Evolutionary conservation across 108 stramenopile species (phyloP).

Genomic region (Fragilariopsis cylindrus): DNA sequence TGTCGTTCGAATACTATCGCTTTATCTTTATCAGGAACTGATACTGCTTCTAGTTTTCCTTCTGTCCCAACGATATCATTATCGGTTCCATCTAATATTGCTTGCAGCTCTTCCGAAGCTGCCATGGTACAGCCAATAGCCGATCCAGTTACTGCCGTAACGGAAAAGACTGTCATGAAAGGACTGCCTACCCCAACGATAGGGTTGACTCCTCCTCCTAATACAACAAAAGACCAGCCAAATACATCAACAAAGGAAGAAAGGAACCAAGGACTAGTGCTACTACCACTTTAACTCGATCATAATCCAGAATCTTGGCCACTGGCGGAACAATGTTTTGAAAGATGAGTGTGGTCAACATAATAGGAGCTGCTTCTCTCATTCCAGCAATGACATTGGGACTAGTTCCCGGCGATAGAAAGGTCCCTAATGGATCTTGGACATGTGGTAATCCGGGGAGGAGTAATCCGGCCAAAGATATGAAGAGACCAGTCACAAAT

Average conservation of each 20-base stretch:
- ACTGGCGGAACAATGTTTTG: slow-evolving; percentile 80
- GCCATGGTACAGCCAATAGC: slow-evolving; percentile 58
- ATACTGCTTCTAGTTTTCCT: slow-evolving; percentile 6
- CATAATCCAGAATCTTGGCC: slow-evolving; percentile 64
- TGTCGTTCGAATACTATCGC: no score
- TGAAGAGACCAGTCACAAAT: slow-evolving; percentile 54
- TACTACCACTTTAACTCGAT: slow-evolving; percentile 44
- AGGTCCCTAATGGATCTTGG: slow-evolving; percentile 50
- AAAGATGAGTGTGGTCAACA: slow-evolving; percentile 54
- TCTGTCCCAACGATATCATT: slow-evolving; percentile 14
- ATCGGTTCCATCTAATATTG: background rate
- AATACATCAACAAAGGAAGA: slow-evolving; percentile 63
- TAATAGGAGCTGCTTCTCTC: slow-evolving; percentile 46
- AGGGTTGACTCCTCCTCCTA: slow-evolving; percentile 52
- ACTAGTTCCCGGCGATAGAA: slow-evolving; percentile 31
- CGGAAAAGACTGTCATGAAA: slow-evolving; percentile 56
- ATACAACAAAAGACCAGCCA: slow-evolving; percentile 63
- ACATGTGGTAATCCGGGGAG: slow-evolving; percentile 57
- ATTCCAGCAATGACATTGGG: slow-evolving; percentile 22
- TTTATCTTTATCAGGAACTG: background rate
- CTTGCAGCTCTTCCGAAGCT: slow-evolving; percentile 63
- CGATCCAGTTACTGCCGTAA: slow-evolving; percentile 55
- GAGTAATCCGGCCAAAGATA: slow-evolving; percentile 48
- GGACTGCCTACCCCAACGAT: slow-evolving; percentile 29
- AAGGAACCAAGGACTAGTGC: slow-evolving; percentile 59